phyloP scores from a whole-genome alignment of 2,329 filamentous ascomycete genomes.

The Nannizziopsis arthrosporioides region DNA sequence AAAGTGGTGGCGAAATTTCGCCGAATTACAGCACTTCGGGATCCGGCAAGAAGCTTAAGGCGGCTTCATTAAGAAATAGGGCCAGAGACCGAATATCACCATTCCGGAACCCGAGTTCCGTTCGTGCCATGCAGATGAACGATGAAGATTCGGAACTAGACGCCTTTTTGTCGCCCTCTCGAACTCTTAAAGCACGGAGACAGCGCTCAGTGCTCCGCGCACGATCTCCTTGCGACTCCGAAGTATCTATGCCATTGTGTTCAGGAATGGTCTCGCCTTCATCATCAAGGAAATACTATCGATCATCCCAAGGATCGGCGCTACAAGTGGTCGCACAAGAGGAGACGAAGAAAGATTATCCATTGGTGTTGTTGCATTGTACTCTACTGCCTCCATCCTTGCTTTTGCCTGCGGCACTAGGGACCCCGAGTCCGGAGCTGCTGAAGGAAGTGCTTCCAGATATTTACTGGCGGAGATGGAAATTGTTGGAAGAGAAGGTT shows the following conservation, averaged over 20 bases:
- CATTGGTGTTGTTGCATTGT: constrained; percentile 50
- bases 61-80: constrained; percentile 19
- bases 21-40: background rate
- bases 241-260: constrained; percentile 23
- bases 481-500: constrained; percentile 45
- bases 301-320: constrained; percentile 22
- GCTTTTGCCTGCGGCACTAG: constrained; percentile 33
- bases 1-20: background rate
- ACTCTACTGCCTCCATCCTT: constrained; percentile 45
- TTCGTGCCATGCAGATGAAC: constrained; percentile 28
- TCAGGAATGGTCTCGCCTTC: constrained; percentile 26
- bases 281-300: constrained; percentile 24
- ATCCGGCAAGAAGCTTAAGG: constrained; percentile 15
- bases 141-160: constrained; percentile 33
- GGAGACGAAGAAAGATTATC: constrained; percentile 36
- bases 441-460: constrained; percentile 42
- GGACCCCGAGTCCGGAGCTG: constrained; percentile 28
- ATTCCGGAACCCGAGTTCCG: constrained; percentile 37
- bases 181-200: constrained; percentile 17
- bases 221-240: constrained; percentile 20
- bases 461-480: constrained; percentile 36
- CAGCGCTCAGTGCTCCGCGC: background rate
- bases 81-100: constrained; percentile 27
- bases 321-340: constrained; percentile 2
- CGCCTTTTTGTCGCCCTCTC: constrained; percentile 27